A percentile compares a stretch with the other conserved stretches of the same genome.
Conservation (phyloP, 164 flowering plant genomes). For the Magnolia changhungtana region DNA sequence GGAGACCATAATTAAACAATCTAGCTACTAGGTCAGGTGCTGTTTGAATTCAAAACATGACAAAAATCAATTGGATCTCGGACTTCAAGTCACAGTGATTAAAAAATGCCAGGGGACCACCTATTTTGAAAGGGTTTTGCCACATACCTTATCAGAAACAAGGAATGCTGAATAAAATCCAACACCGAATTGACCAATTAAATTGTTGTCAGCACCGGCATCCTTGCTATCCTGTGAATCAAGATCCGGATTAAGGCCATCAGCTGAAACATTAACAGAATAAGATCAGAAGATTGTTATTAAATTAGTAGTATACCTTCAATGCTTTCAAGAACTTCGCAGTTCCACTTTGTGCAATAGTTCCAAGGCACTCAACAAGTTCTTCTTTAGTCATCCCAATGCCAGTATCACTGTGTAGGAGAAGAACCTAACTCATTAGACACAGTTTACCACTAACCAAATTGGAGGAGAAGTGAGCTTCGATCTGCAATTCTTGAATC, state of each 20-base stretch:
- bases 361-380: constrained; percentile 95
- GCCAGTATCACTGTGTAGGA: constrained; percentile 67
- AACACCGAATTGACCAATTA: constrained; percentile 99
- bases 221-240: constrained; percentile 85
- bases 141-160: constrained; percentile 78
- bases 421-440: neutral
- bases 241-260: neutral
- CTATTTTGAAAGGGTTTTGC: neutral
- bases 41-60: neutral
- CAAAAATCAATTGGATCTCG: neutral
- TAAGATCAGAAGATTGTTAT: neutral
- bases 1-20: neutral
- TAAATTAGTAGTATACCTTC: constrained; percentile 44
- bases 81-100: too few species aligned
- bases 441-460: neutral
- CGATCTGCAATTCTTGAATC: constrained; percentile 10
- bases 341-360: constrained; percentile 99
- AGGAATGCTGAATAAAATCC: constrained; percentile 97
- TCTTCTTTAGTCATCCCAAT: constrained; percentile 96
- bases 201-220: constrained; percentile 81
- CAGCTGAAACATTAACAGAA: neutral
- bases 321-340: constrained; percentile 84
- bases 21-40: neutral
- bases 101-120: neutral
- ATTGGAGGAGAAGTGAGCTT: neutral